Evolutionary conservation across 164 flowering plant species (phyloP), one percentile per base, ranked within the genome.

Genomic region (Aristolochia fimbriata): DNA sequence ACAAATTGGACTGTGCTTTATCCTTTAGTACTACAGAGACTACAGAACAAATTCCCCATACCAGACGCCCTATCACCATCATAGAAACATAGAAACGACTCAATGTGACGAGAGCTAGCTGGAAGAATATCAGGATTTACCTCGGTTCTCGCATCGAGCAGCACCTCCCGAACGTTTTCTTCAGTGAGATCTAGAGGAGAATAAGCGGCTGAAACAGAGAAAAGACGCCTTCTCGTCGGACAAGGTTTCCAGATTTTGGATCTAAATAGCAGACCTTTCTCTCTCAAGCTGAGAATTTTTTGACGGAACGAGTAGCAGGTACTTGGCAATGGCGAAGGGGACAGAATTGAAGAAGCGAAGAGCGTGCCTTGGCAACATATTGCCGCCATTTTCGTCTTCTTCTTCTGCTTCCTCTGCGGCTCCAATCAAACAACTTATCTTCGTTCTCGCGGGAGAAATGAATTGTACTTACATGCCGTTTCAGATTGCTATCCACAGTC

Each of bases 151-250:
- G 72, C 77, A 62, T 74, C 77, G 17, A 21, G 50, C 48, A 74
- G 51, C 19, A 68, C 77, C 30, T 57, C 70, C 22, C 52, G 63
- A 22, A 74, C 68, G 48, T 74, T 74, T 25, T 71, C 77, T 55
- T 74, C 74, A 0, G 72, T 71, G 20, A 74, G 61, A 48, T 74
- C 74, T 27, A 74, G 68, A 55, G 74, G 72, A 8, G 62, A 65
- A 57, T 59, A 63, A 1, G 64, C 65, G 1, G 72, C 77, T 6
- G 68, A 65, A 37, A 62, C 47, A 14, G 13, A 19, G 0, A 43
- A 46, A 51, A 58, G 49, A 41, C 15, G 45, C 21, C 22, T n/a
- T 9, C 41, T 25, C 49, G 15, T 59, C 20, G 37, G 30, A 33
- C 2, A 1, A 25, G 47, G 31, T 30, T 21, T 37, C 24, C 31